phyloP scores from a whole-genome alignment of 768 basidiomycete genomes.

The Amanita rubescens region DNA sequence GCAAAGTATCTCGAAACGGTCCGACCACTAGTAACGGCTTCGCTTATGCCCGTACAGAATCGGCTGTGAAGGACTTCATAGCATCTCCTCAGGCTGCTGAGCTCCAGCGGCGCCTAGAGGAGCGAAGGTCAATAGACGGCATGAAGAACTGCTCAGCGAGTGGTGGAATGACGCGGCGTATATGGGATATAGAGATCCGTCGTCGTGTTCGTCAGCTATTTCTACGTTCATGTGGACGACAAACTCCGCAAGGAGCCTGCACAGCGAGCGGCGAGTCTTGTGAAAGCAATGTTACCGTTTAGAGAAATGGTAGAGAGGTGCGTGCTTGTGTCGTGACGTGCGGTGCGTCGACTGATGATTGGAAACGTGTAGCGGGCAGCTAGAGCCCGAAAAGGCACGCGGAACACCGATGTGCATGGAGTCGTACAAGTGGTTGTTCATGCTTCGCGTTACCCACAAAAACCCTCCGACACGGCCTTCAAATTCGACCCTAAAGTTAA shows the following conservation, averaged over 20 bases:
- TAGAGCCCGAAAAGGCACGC: conserved; percentile 84
- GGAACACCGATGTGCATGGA: conserved; percentile 80
- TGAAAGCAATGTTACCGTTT: conserved; percentile 85
- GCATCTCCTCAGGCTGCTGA: conserved; percentile 57
- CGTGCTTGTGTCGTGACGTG: conserved; percentile 14
- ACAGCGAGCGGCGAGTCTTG: conserved; percentile 69
- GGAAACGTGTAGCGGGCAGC: conserved; percentile 40
- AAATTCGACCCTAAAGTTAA: conserved; percentile 71
- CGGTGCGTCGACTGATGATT: background rate
- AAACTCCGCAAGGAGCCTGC: conserved; percentile 44
- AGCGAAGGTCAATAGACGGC: conserved; percentile 55
- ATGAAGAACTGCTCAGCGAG: conserved; percentile 82
- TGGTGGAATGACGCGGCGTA: conserved; percentile 98
- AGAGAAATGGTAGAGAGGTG: conserved; percentile 77
- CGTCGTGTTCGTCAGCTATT: conserved; percentile 91
- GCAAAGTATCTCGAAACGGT: conserved; percentile 86
- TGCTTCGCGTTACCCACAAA: conserved; percentile 78
- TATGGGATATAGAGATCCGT: conserved; percentile 83
- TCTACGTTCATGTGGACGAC: conserved; percentile 82
- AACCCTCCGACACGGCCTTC: conserved; percentile 73
- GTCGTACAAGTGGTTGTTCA: conserved; percentile 99
- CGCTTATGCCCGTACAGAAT: conserved; percentile 52
- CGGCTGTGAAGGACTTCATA: conserved; percentile 61
- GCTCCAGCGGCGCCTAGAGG: conserved; percentile 73
- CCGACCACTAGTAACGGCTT: conserved; percentile 64